Base-by-base conservation (phyloP, 345 rosid genomes). In the Acer saccharum region DNA sequence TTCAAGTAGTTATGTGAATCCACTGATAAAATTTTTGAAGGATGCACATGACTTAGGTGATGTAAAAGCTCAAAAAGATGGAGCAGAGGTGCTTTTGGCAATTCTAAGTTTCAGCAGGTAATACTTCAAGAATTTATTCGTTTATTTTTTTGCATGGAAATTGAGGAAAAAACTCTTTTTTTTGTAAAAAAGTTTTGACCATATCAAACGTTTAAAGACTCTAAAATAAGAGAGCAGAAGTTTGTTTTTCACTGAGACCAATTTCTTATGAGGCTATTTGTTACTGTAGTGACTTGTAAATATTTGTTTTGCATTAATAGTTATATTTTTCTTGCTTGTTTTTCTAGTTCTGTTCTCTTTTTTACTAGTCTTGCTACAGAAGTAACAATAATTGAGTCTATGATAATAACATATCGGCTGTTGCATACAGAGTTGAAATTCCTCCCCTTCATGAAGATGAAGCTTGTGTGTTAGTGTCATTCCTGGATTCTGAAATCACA, bases 11-110 rank as follows among this genome's bases (percentile, higher is more conserved):
- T 44, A 66, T 14, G 20, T 80, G 14, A 72, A 71, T 39, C 74
- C 80, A n/a, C 70, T 87, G 77, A 55, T 85, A 54, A 75, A 68
- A n/a, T 83, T 85, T 76, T 44, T 87, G 78, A 76, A 76, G 77
- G 80, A 78, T 60, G 87, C 87, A 20, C 46, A 27, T 43, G 79
- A 81, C 50, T 16, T 35, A 1, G 11, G 71, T 60, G 87, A 86
- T 69, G 68, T 57, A 39, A 69, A 76, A 60, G 84, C 86, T 70
- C 83, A 77, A 57, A 73, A 78, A 46, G 78, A 76, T 69, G 81
- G 84, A 58, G 82, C 82, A 2, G 87, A 84, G 57, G 79, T 81
- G 72, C 79, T 86, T 75, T 62, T 79, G 35, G 81, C 80, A 14
- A 68, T 84, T 82, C 66, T 84, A 66, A 77, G 73, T 14, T 18